Base-by-base conservation (phyloP, 164 flowering plant genomes). In the Annona cherimola region DNA sequence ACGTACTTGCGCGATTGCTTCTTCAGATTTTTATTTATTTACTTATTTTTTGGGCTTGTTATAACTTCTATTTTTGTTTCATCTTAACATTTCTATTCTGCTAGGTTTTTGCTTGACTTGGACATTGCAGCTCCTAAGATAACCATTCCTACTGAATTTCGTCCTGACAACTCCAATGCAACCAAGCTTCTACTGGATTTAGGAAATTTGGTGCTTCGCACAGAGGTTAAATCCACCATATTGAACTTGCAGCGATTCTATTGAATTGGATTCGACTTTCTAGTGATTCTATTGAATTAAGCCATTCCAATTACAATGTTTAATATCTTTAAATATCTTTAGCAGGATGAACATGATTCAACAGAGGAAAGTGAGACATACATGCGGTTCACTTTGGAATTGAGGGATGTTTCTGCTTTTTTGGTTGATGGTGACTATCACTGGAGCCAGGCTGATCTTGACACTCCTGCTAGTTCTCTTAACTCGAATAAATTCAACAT, bases 91-190 rank as follows among this genome's bases (percentile, higher is more conserved):
- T 69, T 43, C 19, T 70, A 44, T 78, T n/a, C 42, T 83, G 59
- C 43, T 67, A 96, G 99, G 88, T 96, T 96, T 83, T 66, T 87
- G 72, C 82, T 96, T 84, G 96, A 96, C 79, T 80, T 96, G 87
- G 95, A 96, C 78, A 93, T 96, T 79, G 98, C 99, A 5, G 99
- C 99, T 71, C 99, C 99, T 39, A 96, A 96, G 84, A 87, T 96
- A 46, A 92, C 92, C 61, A 89, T 96, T 79, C 98, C 99, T 42
- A 89, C 98, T 9, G 84, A 85, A 50, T 96, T 96, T 71, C 75
- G 79, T 71, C 99, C 97, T 0, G 97, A 96, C 72, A 73, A 80
- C 70, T 73, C 57, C 19, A 88, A 87, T 79, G 71, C 94, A 6
- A 92, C 97, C 61, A 96, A 89, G 73, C 95, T 96, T 76, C 80